Percentiles rank a stretch among this genome's conserved stretches.
Conservation (phyloP, 192 early-diverging fungal genomes). For the Oehlia diaphana region DNA sequence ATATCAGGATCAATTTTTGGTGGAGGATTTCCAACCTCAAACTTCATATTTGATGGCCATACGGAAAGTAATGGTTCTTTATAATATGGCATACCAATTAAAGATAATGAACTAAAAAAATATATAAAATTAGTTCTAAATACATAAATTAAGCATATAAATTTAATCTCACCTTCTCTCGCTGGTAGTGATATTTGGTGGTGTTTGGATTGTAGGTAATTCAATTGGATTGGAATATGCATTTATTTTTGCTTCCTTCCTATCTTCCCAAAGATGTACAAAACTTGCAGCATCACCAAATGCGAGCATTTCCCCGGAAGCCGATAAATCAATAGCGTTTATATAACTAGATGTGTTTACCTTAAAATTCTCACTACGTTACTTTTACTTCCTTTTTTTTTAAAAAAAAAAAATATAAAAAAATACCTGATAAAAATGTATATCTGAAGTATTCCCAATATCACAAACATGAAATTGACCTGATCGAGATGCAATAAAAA, state of each 20-base stretch:
- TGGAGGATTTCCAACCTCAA: constrained; percentile 73
- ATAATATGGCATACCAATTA: constrained; percentile 80
- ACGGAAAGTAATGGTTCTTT: constrained; percentile 74
- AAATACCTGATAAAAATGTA: constrained; percentile 52
- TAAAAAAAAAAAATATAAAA: constrained; percentile 26
- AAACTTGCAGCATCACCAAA: constrained; percentile 78
- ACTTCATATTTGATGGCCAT: constrained; percentile 67
- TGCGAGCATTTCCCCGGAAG: constrained; percentile 72
- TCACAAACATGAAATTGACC: constrained; percentile 74
- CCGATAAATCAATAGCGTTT: constrained; percentile 76
- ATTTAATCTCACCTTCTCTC: constrained; percentile 52
- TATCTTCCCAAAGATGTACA: constrained; percentile 77
- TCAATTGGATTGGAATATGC: constrained; percentile 58
- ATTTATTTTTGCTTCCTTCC: constrained; percentile 66
- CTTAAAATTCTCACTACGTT: constrained; percentile 18
- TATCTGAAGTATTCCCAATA: constrained; percentile 47
- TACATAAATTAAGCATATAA: background rate
- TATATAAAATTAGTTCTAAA: background rate
- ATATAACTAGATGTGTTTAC: constrained; percentile 60
- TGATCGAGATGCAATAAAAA: constrained; percentile 64
- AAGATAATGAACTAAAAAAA: constrained; percentile 64
- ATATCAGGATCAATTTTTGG: constrained; percentile 74
- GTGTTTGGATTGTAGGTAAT: constrained; percentile 49
- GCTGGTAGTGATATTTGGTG: constrained; percentile 45
- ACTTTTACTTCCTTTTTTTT: constrained; percentile 30